Base-by-base conservation (phyloP, 305 asterid genomes). In the Fraxinus baroniana region DNA sequence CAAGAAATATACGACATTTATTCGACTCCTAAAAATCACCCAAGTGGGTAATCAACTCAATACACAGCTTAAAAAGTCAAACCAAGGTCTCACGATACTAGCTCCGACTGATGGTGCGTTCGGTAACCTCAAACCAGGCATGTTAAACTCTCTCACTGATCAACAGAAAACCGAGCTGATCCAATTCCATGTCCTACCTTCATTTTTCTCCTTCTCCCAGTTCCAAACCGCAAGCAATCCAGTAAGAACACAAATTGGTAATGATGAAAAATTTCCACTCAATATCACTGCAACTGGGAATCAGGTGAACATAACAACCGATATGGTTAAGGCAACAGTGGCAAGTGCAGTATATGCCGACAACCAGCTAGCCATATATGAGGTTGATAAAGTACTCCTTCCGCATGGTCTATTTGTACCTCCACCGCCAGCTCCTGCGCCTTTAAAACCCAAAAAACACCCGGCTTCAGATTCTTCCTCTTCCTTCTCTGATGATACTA, bases 151-250 rank as follows among this genome's bases (percentile, higher is more conserved):
- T 18, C 87, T 89, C 68, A 79, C 83, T 0, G 91, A 84, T 73
- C 83, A 90, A 62, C 93, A 92, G 84, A 87, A 93, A 79, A 81
- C 86, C 5, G 86, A 92, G 20, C 83, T 93, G 36, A 78, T 92
- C 8, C 93, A 92, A 80, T 91, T 86, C 87, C 97, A 93, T 20
- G 80, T 87, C 83, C 83, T 92, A 79, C 92, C 95, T 7, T 60
- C 89, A 26, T 87, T 83, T 75, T 79, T 84, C 87, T 82, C 93
- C 3, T 12, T 87, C n/a, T 76, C 92, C 0, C 93, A 91, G 79
- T 90, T 93, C 81, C 90, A 91, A 24, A 92, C 94, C 0, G 88
- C 85, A 0, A 93, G 92, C 87, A 90, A 92, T n/a, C 97, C 95
- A 0, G 7, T 93, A 3, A 82, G 88, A 39, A 92, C 97, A 0